Conservation (phyloP, 1,284 basidiomycete species). For the Heterobasidion parviporum region DNA sequence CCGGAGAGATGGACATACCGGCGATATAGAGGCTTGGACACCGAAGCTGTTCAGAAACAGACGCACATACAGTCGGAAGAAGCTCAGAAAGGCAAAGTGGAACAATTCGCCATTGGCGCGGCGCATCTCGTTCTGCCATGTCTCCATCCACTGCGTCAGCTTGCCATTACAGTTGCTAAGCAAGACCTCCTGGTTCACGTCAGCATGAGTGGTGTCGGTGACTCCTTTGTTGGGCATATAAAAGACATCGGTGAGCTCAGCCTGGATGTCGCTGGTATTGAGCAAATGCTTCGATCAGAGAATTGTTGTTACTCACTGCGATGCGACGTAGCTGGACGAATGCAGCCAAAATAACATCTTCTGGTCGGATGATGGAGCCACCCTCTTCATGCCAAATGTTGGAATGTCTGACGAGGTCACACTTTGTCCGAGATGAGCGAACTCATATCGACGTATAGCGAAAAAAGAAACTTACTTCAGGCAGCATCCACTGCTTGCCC, state of each 20-base stretch:
- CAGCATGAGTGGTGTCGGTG: conserved; percentile 35
- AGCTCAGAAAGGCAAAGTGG: conserved; percentile 61
- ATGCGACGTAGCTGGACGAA: conserved; percentile 69
- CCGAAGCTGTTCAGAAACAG: conserved; percentile 79
- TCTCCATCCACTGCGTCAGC: conserved; percentile 59
- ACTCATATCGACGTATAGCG: conserved; percentile 1
- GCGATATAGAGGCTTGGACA: conserved; percentile 50
- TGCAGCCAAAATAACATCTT: conserved; percentile 71
- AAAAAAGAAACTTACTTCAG: conserved; percentile 34
- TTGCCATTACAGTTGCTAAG: conserved; percentile 63
- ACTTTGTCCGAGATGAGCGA: conserved; percentile 20
- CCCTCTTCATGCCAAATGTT: conserved; percentile 61
- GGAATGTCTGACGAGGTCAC: conserved; percentile 62
- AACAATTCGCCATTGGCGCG: conserved; percentile 60
- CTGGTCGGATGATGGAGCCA: conserved; percentile 48
- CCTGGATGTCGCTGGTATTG: conserved; percentile 26
- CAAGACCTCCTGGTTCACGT: conserved; percentile 63
- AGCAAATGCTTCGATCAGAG: not conserved
- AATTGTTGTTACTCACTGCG: conserved; percentile 39
- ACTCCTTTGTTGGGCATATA: conserved; percentile 42
- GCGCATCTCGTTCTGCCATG: conserved; percentile 63
- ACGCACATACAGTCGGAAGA: conserved; percentile 69
- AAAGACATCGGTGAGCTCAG: conserved; percentile 70
- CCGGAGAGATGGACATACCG: conserved; percentile 29
- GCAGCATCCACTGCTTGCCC: conserved; percentile 77